These are phyloP conservation scores for Hemisphaericaspora xylanilytica DNA, from an alignment of 1,139 yeast genomes.

Conservation along the genomic window DNA sequence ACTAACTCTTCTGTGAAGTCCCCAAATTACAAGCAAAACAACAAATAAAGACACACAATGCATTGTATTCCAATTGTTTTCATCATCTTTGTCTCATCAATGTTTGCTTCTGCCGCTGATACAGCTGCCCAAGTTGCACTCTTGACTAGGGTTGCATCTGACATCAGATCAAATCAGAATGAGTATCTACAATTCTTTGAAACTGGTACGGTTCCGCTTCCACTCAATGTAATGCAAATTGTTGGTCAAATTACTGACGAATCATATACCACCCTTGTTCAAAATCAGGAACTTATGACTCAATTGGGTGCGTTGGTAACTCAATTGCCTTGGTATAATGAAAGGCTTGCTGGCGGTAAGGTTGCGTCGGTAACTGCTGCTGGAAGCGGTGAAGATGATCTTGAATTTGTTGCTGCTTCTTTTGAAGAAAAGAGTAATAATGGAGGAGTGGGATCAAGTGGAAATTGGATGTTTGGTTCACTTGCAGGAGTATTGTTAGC, in stretches of 20 bases:
- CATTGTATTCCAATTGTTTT: too few species aligned
- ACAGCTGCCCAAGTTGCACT: conserved; percentile 18
- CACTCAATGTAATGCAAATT: conserved; percentile 21
- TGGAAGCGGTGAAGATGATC: background rate
- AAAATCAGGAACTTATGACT: conserved; percentile 12
- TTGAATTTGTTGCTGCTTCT: background rate
- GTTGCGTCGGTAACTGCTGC: conserved; percentile 5
- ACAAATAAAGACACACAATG: background rate
- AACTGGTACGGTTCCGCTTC: conserved; percentile 24
- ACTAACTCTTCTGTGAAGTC: too few species aligned
- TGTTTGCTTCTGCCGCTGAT: conserved; percentile 7
- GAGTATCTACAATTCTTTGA: conserved; percentile 24
- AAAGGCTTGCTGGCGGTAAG: conserved; percentile 17
- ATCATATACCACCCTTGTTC: conserved; percentile 34
- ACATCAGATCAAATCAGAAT: conserved; percentile 20
- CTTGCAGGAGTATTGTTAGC: conserved; percentile 6
- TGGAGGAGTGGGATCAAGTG: background rate
- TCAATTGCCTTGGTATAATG: conserved; percentile 34
- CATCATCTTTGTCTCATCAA: background rate
- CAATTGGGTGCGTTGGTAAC: conserved; percentile 30
- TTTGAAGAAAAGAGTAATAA: background rate
- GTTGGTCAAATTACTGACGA: conserved; percentile 36
- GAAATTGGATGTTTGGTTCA: conserved; percentile 4
- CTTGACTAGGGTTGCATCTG: conserved; percentile 29
- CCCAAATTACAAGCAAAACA: background rate